Base-by-base conservation (phyloP, 139 green algal genomes). In the Tetraselmis chui region DNA sequence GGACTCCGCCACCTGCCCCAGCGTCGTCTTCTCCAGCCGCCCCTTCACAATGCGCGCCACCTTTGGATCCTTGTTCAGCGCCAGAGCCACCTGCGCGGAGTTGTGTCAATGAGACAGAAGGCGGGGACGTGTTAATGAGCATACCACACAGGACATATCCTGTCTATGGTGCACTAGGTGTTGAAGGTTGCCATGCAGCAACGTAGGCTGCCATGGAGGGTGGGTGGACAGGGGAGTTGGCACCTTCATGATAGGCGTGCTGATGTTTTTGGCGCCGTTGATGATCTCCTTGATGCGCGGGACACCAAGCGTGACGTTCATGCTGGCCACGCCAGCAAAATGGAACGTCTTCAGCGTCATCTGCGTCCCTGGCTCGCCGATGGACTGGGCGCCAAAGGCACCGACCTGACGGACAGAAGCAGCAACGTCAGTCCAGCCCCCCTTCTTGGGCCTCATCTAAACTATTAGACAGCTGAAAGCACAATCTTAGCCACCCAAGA, bases 331-430 rank as follows among this genome's bases (percentile, higher is more conserved):
- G 1, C 96, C 96, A 2, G 96, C 96, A 91, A 99, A 99, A 87
- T 99, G 96, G 86, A 99, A 99, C 27, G 94, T 99, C 88, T 99
- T 99, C 28, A 99, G 92, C 25, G 96, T 99, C 96, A 99, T 99
- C 90, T 99, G 96, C 23, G 96, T 99, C 79, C 95, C 95, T 0
- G 96, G 96, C 89, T 99, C 95, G 75, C 95, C 95, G 74, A 99
- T 98, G 31, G 86, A 94, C 88, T 99, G 96, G 27, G 96, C 96
- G 23, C 93, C 96, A 59, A 98, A 91, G 2, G 95, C 96, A 23
- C 96, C 96, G 58, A 98, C 96, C 0, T 89, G 84, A 23, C 75
- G 28, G 75, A 2, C 75, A 78, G 5, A 5, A 5, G 18, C 5
- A 11, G 18, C 18, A 22, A n/a, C n/a, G n/a, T n/a, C n/a, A n/a